phyloP scores from a whole-genome alignment of 441 rosid genomes.

The Caryocar brasiliense region DNA sequence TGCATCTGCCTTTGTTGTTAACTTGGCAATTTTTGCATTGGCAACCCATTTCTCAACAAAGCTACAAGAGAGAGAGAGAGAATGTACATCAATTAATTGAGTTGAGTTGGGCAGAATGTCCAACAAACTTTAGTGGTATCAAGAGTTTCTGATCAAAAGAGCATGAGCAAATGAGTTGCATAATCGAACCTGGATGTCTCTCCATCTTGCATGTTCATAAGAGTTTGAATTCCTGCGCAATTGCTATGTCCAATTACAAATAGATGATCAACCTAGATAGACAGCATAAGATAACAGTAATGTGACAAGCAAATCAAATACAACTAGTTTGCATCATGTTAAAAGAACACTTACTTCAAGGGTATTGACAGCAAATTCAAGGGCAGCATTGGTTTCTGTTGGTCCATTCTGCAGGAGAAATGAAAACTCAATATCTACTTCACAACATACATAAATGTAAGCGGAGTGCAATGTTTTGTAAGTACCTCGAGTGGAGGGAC shows the following conservation, averaged over 20 bases:
- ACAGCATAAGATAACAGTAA: too few relatives aligned
- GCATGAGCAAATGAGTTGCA: neutral
- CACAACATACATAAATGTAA: neutral
- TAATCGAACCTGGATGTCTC: slow-evolving; percentile 51
- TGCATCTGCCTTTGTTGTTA: slow-evolving; percentile 54
- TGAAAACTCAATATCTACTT: neutral
- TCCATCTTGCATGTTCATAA: slow-evolving; percentile 75
- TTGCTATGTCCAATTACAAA: slow-evolving; percentile 84
- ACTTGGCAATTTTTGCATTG: slow-evolving; percentile 66
- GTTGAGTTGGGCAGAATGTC: neutral
- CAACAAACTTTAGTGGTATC: neutral
- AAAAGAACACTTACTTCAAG: slow-evolving; percentile 73
- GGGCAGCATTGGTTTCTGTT: slow-evolving; percentile 81
- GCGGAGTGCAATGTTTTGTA: neutral
- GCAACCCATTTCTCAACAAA: slow-evolving; percentile 75
- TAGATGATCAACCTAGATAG: slow-evolving; percentile 67
- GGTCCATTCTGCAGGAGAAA: slow-evolving; percentile 59
- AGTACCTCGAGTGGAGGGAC: slow-evolving; percentile 84
- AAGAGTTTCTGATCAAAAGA: neutral
- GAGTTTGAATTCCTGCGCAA: slow-evolving; percentile 92
- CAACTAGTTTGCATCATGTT: too few relatives aligned
- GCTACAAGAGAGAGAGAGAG: slow-evolving; percentile 28
- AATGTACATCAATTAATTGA: neutral
- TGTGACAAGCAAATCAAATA: too few relatives aligned
- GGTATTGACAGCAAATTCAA: slow-evolving; percentile 78